Evolutionary conservation across 257 asterid species (phyloP), one percentile per base, ranked within the genome.

Genomic region (Leonotis leonurus): DNA sequence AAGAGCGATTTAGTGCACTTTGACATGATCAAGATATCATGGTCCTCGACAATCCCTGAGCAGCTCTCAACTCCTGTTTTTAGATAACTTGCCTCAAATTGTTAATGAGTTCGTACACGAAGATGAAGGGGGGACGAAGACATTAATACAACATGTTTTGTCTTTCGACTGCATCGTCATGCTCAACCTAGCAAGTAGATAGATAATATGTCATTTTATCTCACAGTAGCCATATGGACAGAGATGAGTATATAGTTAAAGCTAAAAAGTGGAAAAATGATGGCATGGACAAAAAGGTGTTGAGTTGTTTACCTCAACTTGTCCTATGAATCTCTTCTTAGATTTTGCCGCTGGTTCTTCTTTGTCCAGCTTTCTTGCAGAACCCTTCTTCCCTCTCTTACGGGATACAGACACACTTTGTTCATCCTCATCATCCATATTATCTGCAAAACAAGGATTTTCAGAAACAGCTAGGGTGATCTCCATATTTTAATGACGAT

Each of bases 291-390:
- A n/a, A 18, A 1, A 5, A 10, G 27, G 39, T 33, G 1, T 5
- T 20, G 20, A 24, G 32, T 16, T 43, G 18, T 52, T 60, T 75
- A 87, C 96, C 97, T 90, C 97, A 52, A 87, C 87, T 9, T 76
- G 83, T 30, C 81, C 95, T 79, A 65, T 80, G 3, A 68, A 67
- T 73, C 87, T 90, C 83, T 85, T 89, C 83, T 70, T 80, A 16
- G 72, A 65, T 75, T 85, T 85, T 74, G 74, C 62, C 10, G 63
- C 51, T n/a, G 72, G 70, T 60, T 73, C 85, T 27, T 82, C 83
- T 61, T 76, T 83, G 36, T 50, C 85, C 51, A 51, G 74, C 74
- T 73, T 87, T 70, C 77, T 83, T 14, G 70, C 77, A 62, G 83
- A 77, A 72, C n/a, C n/a, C n/a, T n/a, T n/a, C n/a, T n/a, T n/a